A percentile compares a stretch with the other conserved stretches of the same genome.
These are phyloP conservation scores for Datisca glomerata DNA, from an alignment of 306 rosid genomes.

Conservation along the genomic window DNA sequence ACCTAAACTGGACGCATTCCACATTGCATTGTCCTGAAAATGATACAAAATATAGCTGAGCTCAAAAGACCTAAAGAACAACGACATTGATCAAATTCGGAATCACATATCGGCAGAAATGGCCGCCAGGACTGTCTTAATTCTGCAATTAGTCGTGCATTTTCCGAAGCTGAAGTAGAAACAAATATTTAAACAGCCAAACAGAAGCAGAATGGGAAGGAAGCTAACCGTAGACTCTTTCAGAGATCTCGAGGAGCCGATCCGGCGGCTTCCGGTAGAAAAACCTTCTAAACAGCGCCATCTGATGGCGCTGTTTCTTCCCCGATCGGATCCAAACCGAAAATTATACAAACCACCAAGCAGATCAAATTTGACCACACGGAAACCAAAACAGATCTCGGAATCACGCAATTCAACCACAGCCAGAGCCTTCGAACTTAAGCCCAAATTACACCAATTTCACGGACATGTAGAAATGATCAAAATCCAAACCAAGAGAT, in stretches of 20 bases:
- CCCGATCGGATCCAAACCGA: constrained; percentile 78
- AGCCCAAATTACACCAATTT: constrained; percentile 3
- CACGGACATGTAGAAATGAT: not conserved
- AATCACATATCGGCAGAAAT: not conserved
- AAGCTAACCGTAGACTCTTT: constrained; percentile 75
- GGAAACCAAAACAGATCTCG: constrained; percentile 33
- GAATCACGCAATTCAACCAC: constrained; percentile 21
- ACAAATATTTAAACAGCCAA: not conserved
- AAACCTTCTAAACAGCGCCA: constrained; percentile 99
- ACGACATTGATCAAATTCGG: not conserved
- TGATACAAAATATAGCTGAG: not conserved
- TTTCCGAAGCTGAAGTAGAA: not conserved
- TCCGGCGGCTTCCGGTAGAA: constrained; percentile 98
- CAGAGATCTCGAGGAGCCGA: constrained; percentile 97
- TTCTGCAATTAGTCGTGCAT: not conserved
- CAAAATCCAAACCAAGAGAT: constrained; percentile 2
- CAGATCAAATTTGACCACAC: constrained; percentile 22
- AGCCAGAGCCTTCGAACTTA: constrained; percentile 9
- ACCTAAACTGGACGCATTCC: constrained; percentile 15
- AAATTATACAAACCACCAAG: constrained; percentile 23
- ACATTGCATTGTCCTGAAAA: constrained; percentile 25
- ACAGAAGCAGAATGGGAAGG: not conserved
- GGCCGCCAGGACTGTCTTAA: not conserved
- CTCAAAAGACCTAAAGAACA: not conserved
- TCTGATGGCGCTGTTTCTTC: constrained; percentile 93